Evolutionary conservation across 768 basidiomycete species (phyloP).

Genomic region (Lenzites betulinus): DNA sequence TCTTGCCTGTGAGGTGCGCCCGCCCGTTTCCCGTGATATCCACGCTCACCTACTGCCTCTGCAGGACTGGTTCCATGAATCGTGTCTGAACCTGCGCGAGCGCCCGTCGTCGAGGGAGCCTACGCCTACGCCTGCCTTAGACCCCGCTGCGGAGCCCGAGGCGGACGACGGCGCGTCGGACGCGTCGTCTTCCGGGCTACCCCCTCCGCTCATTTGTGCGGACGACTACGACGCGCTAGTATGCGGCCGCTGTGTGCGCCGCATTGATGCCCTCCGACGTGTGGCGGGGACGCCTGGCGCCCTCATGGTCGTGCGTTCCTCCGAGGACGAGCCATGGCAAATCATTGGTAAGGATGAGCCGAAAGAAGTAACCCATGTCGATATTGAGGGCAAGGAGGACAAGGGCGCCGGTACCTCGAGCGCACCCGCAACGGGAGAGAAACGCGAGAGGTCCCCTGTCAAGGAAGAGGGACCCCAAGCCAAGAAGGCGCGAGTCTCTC

Average conservation of each 20-base stretch:
- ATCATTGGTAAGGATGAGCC: conserved; percentile 41
- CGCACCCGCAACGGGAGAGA: conserved; percentile 30
- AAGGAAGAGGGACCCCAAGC: conserved; percentile 38
- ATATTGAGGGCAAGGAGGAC: conserved; percentile 20
- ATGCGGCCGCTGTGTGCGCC: conserved; percentile 67
- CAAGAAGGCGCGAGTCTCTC: conserved; percentile 48
- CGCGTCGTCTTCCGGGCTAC: conserved; percentile 63
- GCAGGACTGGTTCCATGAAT: conserved; percentile 94
- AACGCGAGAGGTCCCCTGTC: conserved; percentile 44
- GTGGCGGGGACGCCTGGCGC: conserved; percentile 70
- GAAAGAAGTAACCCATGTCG: conserved; percentile 33
- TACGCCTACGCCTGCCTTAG: too few relatives aligned
- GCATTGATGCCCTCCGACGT: conserved; percentile 51
- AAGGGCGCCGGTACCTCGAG: neutral
- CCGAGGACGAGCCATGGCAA: conserved; percentile 51
- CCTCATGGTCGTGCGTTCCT: conserved; percentile 66
- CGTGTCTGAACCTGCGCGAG: conserved; percentile 79
- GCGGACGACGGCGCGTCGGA: conserved; percentile 58
- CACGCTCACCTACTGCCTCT: conserved; percentile 2
- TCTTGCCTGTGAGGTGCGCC: conserved; percentile 76
- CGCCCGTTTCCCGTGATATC: conserved; percentile 4
- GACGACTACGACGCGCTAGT: conserved; percentile 76
- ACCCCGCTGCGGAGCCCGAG: conserved; percentile 25
- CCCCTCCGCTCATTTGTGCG: conserved; percentile 66
- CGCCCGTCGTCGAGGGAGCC: conserved; percentile 53